These are phyloP conservation scores for Coffea canephora DNA, from an alignment of 257 asterid species.

Conservation along the genomic window DNA sequence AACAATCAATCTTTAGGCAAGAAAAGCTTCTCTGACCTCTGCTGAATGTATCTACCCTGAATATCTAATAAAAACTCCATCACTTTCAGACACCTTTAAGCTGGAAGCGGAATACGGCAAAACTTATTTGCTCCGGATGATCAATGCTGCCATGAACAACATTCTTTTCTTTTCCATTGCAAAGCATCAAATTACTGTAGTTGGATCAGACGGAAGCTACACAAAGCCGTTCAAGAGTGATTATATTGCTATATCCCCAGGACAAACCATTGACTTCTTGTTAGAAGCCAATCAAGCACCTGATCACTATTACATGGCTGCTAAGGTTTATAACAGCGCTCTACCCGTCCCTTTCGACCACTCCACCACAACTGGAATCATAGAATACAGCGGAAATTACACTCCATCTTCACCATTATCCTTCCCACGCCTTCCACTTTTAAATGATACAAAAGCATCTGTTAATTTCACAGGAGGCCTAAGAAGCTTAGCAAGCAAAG, in stretches of 20 bases:
- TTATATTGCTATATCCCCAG: constrained; percentile 45
- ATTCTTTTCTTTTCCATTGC: constrained; percentile 50
- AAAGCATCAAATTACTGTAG: constrained; percentile 52
- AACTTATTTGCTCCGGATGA: constrained; percentile 47
- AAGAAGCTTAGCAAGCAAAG: constrained; percentile 33
- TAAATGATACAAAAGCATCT: constrained; percentile 41
- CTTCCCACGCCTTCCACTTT: constrained; percentile 41
- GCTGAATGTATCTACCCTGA: background rate
- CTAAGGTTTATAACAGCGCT: constrained; percentile 33
- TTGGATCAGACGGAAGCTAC: constrained; percentile 61
- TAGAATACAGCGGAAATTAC: constrained; percentile 29
- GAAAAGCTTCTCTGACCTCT: background rate
- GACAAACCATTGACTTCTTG: constrained; percentile 55
- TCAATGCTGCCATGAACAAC: constrained; percentile 53
- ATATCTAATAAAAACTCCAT: no score
- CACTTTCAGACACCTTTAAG: constrained; percentile 30
- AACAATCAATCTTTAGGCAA: no score
- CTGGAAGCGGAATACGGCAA: constrained; percentile 32
- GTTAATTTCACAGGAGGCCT: constrained; percentile 36
- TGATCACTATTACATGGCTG: constrained; percentile 54
- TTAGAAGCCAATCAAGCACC: constrained; percentile 37
- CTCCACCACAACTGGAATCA: constrained; percentile 51
- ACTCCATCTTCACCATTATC: background rate
- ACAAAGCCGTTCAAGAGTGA: constrained; percentile 39
- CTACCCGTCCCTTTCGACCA: constrained; percentile 23